Evolutionary conservation across 1,284 basidiomycete genomes (phyloP).

Genomic region (Cutaneotrichosporon curvatum): DNA sequence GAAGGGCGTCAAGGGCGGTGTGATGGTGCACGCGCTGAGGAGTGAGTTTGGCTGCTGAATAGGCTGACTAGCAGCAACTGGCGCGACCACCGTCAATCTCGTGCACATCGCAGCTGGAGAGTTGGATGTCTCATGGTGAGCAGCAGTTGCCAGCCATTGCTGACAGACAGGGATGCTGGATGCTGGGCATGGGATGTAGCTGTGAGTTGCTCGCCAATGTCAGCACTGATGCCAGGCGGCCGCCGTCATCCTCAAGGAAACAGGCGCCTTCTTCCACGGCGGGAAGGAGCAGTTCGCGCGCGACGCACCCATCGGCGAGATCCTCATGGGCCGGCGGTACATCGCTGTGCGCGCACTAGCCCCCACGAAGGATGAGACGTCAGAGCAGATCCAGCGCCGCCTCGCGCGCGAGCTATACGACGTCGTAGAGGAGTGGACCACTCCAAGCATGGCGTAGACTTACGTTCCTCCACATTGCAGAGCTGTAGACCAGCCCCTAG

Average conservation of each 20-base stretch:
- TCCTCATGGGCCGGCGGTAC: conserved; percentile 76
- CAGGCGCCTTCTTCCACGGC: conserved; percentile 67
- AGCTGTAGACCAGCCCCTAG: neutral
- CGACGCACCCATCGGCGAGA: conserved; percentile 54
- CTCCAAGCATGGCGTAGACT: conserved; percentile 14
- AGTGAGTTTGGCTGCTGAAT: conserved; percentile 35
- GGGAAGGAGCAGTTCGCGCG: conserved; percentile 53
- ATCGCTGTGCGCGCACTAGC: conserved; percentile 55
- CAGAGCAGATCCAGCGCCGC: conserved; percentile 65
- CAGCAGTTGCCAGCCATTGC: neutral
- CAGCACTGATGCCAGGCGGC: conserved; percentile 56
- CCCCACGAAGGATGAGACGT: conserved; percentile 52
- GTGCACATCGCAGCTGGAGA: conserved; percentile 75
- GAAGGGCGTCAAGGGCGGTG: conserved; percentile 63
- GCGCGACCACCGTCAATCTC: conserved; percentile 75
- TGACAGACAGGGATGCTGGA: conserved; percentile 47
- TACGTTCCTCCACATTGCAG: neutral
- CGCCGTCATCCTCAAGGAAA: conserved; percentile 81
- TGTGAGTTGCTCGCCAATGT: conserved; percentile 46
- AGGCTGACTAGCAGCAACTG: conserved; percentile 48
- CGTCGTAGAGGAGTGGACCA: conserved; percentile 61
- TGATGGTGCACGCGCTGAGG: conserved; percentile 78
- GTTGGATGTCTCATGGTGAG: conserved; percentile 63
- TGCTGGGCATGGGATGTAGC: conserved; percentile 72
- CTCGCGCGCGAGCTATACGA: conserved; percentile 76